phyloP scores from a whole-genome alignment of 257 asterid species.

The Lavandula angustifolia region DNA sequence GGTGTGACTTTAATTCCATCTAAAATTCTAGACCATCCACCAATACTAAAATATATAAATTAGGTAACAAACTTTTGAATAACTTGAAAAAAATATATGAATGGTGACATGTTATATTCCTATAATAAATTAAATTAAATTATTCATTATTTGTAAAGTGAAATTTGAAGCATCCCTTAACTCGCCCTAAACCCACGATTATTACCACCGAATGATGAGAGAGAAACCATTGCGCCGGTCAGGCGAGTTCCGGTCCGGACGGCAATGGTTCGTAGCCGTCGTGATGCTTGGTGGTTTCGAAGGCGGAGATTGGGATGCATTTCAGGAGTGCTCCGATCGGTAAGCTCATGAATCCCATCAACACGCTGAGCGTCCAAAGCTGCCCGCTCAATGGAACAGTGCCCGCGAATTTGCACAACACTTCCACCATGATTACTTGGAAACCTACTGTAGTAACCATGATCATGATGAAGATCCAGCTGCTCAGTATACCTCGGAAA shows the following conservation, averaged over 20 bases:
- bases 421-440: conserved; percentile 67
- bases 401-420: conserved; percentile 58
- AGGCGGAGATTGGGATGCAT: conserved; percentile 51
- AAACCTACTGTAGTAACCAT: conserved; percentile 56
- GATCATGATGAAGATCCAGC: conserved; percentile 64
- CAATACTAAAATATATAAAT: background rate
- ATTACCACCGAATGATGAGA: background rate
- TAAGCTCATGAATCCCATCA: conserved; percentile 57
- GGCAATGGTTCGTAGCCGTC: conserved; percentile 77
- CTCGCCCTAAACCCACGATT: background rate
- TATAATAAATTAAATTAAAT: too few species aligned
- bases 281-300: conserved; percentile 37
- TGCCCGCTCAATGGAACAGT: conserved; percentile 59
- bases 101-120: too few species aligned
- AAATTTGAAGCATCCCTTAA: too few species aligned
- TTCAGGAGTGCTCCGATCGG: conserved; percentile 55
- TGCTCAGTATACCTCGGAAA: conserved; percentile 58
- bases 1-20: conserved; percentile 1
- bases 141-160: conserved; percentile 3
- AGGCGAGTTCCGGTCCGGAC: conserved; percentile 69
- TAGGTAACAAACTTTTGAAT: background rate
- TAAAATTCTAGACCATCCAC: background rate
- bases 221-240: conserved; percentile 14
- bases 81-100: background rate
- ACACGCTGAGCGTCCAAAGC: conserved; percentile 59